Evolutionary conservation across 257 asterid genomes (phyloP).

Genomic region (Rubia yunnanensis): DNA sequence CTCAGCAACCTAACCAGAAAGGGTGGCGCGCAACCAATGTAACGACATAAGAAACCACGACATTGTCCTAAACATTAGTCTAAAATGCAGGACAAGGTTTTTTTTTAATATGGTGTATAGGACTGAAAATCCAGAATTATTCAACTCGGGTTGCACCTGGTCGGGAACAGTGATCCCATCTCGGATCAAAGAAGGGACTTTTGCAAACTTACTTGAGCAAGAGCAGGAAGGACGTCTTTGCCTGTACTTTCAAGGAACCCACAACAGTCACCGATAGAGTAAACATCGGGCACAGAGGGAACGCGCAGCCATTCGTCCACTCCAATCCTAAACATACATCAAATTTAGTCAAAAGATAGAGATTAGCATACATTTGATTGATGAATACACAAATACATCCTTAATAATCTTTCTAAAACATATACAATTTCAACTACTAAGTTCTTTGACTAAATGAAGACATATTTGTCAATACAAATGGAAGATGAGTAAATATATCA

Average conservation of each 20-base stretch:
- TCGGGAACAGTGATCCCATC: background rate
- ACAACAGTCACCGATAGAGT: conserved; percentile 87
- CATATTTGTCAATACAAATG: too few species aligned
- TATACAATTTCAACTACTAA: too few species aligned
- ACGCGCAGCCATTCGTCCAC: conserved; percentile 89
- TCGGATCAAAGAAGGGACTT: background rate
- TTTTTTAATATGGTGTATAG: too few species aligned
- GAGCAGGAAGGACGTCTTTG: conserved; percentile 90
- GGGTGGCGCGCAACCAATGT: background rate
- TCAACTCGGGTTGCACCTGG: too few species aligned
- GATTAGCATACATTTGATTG: background rate
- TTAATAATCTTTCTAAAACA: too few species aligned
- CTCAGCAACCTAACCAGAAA: conserved; percentile 69
- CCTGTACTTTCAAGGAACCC: conserved; percentile 94
- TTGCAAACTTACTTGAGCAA: conserved; percentile 60
- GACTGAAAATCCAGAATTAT: too few species aligned
- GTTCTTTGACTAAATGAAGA: too few species aligned
- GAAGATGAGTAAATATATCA: background rate
- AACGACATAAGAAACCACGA: background rate
- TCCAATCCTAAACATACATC: conserved; percentile 57
- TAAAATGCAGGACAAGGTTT: too few species aligned
- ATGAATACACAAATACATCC: too few species aligned
- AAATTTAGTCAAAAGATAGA: conserved; percentile 6
- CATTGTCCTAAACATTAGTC: too few species aligned
- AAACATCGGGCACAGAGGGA: conserved; percentile 72